Base-by-base conservation (phyloP, 257 asterid genomes). In the Capsicum chinense region DNA sequence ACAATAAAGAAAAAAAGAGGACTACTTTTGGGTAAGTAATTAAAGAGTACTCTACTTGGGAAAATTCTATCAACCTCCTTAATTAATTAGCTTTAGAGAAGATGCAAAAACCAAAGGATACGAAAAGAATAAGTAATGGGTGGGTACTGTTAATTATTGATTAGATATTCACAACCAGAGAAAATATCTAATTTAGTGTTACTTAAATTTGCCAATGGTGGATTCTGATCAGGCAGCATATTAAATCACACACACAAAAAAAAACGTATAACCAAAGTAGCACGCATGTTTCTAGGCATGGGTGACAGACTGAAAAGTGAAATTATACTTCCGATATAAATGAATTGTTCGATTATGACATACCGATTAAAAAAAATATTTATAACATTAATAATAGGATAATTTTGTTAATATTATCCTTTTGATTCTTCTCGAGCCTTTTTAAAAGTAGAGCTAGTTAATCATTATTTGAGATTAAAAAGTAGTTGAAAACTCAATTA, bases 71-170 rank as follows among this genome's bases (percentile, higher is more conserved):
- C 26, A 56, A 10, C 44, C 19, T 76, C 62, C 52, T 76, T 76
- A 64, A 64, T 64, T 64, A 21, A 33, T 64, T 64, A 21, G 48
- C 81, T 52, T 52, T 54, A 26, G 14, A 15, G 21, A 76, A 76
- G 64, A 54, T 76, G 64, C 21, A 54, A 14, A 76, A 76, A 16
- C 44, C 26, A 76, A 52, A 76, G 8, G 64, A 63, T 76, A 76
- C 7, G 26, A 52, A 76, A 76, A 76, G 81, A 52, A 76, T 52
- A 76, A 52, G 37, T 50, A 6, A 3, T 15, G 62, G 62, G 19
- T 56, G 19, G 19, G 62, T 56, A 56, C 44, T 5, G 6, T 6
- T 44, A 44, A 44, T 39, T 39, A 11, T 26, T 69, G 2, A 68
- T 8, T 47, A 69, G 26, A 3, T 42, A 39, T 69, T 39, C 78